A percentile compares a stretch with the other conserved stretches of the same genome.
Evolutionary conservation across 2,329 filamentous ascomycete genomes (phyloP).

Genomic region (Anthostomella pinea): DNA sequence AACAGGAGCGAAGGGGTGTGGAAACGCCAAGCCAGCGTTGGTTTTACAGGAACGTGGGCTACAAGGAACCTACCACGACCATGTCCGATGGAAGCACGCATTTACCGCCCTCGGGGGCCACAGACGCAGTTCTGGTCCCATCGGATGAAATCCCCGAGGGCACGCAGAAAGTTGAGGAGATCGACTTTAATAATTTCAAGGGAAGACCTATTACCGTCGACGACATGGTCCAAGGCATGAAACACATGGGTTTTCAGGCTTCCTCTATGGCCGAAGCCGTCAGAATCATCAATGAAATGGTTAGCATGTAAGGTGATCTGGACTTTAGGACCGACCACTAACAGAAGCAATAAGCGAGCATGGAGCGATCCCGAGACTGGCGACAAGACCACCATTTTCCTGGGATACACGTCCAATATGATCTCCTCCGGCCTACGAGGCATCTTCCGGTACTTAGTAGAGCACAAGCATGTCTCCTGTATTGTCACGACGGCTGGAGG

Average conservation of each 20-base stretch:
- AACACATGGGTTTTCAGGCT: conserved; percentile 81
- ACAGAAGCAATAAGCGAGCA: conserved; percentile 51
- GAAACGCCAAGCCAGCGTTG: too few relatives aligned
- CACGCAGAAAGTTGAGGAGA: conserved; percentile 78
- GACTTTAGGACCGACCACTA: conserved; percentile 14
- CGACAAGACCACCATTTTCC: conserved; percentile 85
- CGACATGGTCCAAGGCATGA: conserved; percentile 79
- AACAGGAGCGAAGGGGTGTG: too few relatives aligned
- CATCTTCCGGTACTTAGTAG: conserved; percentile 85
- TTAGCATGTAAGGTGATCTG: conserved; percentile 40
- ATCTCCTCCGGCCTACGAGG: conserved; percentile 94
- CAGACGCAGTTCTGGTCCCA: conserved; percentile 78
- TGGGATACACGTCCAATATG: conserved; percentile 96
- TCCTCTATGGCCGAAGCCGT: conserved; percentile 74
- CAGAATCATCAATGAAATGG: conserved; percentile 94
- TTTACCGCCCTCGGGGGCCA: conserved; percentile 59
- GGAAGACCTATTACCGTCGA: conserved; percentile 76
- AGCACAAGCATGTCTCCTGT: conserved; percentile 87
- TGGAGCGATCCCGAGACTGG: conserved; percentile 80
- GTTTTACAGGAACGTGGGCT: neutral
- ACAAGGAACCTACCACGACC: conserved; percentile 20
- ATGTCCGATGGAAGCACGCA: conserved; percentile 27
- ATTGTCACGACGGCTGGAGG: conserved; percentile 96
- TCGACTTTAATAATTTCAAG: conserved; percentile 85
- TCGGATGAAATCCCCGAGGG: conserved; percentile 78